Evolutionary conservation across 495 filamentous ascomycete genomes (phyloP).

Genomic region (Talaromyces wortmannii): DNA sequence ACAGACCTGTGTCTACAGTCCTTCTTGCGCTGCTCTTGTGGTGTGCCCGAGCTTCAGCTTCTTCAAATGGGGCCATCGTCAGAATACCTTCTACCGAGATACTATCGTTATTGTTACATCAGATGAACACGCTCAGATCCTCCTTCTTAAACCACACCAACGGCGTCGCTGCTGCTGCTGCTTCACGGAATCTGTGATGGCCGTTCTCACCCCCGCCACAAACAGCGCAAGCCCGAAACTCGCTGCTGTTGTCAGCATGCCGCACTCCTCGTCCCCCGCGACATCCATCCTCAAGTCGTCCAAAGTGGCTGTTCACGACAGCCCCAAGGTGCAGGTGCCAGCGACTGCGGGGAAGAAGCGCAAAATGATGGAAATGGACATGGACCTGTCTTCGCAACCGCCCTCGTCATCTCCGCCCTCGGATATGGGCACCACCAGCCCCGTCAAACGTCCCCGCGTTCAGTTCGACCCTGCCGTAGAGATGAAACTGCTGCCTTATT

Average conservation of each 20-base stretch:
- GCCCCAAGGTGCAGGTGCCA: not conserved
- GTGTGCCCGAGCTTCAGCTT: not conserved
- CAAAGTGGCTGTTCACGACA: constrained; percentile 9
- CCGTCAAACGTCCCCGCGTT: constrained; percentile 58
- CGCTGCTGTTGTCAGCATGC: constrained; percentile 18
- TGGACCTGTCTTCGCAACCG: constrained; percentile 22
- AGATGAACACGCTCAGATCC: not conserved
- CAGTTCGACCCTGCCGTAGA: constrained; percentile 70
- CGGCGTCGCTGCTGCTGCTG: not conserved
- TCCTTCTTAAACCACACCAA: not conserved
- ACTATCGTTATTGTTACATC: too few species aligned
- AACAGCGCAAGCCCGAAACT: constrained; percentile 20
- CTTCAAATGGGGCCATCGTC: not conserved
- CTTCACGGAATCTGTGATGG: constrained; percentile 23
- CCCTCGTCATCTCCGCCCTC: constrained; percentile 21
- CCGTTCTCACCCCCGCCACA: constrained; percentile 31
- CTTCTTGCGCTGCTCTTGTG: not conserved
- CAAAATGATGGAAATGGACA: constrained; percentile 34
- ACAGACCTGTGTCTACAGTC: not conserved
- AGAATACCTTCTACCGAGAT: too few species aligned
- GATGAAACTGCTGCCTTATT: constrained; percentile 29
- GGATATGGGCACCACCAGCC: constrained; percentile 32
- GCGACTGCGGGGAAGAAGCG: constrained; percentile 23
- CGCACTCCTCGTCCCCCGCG: constrained; percentile 24
- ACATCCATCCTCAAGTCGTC: constrained; percentile 35